phyloP scores from a whole-genome alignment of 371 early-diverging fungal species.

The Amoeboradix gromovi region DNA sequence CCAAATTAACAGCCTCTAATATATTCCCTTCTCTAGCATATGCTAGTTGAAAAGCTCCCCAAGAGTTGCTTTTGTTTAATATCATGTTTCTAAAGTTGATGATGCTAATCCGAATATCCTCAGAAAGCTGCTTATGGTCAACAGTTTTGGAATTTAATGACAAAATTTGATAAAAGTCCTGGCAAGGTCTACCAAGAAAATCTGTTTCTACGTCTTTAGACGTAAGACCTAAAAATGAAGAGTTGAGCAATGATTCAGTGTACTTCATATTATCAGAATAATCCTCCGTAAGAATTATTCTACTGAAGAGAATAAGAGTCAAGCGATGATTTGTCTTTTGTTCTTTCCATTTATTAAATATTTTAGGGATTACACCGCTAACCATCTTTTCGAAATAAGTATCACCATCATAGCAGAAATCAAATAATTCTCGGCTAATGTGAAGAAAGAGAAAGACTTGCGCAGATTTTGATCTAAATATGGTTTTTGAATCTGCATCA shows the following conservation, averaged over 20 bases:
- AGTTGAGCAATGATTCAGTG: not conserved
- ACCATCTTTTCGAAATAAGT: slow-evolving; percentile 65
- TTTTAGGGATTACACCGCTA: slow-evolving; percentile 54
- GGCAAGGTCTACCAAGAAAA: slow-evolving; percentile 14
- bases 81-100: slow-evolving; percentile 44
- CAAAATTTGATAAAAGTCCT: slow-evolving; percentile 70
- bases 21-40: slow-evolving; percentile 63
- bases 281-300: slow-evolving; percentile 35
- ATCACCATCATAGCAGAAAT: slow-evolving; percentile 82
- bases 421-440: slow-evolving; percentile 83
- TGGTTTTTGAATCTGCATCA: slow-evolving; percentile 38
- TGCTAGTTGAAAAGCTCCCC: slow-evolving; percentile 22
- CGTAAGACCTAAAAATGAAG: not conserved
- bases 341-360: slow-evolving; percentile 58
- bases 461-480: slow-evolving; percentile 80
- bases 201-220: slow-evolving; percentile 1
- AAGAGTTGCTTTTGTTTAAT: slow-evolving; percentile 15
- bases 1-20: slow-evolving; percentile 75
- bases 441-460: slow-evolving; percentile 74
- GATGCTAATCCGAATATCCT: slow-evolving; percentile 38
- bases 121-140: slow-evolving; percentile 51
- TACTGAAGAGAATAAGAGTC: slow-evolving; percentile 63
- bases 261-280: slow-evolving; percentile 6
- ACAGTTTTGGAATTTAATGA: slow-evolving; percentile 61
- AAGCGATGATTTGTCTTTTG: slow-evolving; percentile 73